Base-by-base conservation (phyloP, 2,329 filamentous ascomycete genomes). In the Penicillium occitanis region DNA sequence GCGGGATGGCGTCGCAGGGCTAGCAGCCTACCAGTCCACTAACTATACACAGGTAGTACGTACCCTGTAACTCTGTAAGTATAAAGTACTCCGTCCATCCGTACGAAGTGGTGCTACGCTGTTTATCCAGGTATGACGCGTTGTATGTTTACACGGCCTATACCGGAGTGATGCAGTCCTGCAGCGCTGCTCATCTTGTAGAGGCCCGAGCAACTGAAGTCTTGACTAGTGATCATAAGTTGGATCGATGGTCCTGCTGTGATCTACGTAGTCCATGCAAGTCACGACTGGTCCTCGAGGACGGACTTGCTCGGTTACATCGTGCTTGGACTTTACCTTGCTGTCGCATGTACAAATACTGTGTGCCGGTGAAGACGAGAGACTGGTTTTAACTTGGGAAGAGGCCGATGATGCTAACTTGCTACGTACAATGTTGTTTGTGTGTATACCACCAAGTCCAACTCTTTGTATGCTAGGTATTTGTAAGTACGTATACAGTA, bases 1-100 rank as follows among this genome's bases (percentile, higher is more conserved):
- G 53, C 53, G 53, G 53, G 53, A 57, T 57, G 53, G 53, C 53
- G 53, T 57, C 33, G 53, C 53, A 40, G 53, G 53, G 53, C 53
- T 57, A 57, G 33, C 48, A 28, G 22, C 6, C 53, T 57, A 40
- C 19, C 25, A 28, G 25, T 17, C 48, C 25, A 33, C 48, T 30
- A 25, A 25, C 25, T 25, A 25, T 25, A 25, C 25, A 25, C 3
- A 25, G 2, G 25, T 25, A 25, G 25, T 25, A 25, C 25, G 46
- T 19, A 14, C 22, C 5, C 48, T 51, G 48, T 51, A 17, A 28
- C 48, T 53, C 25, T 51, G 11, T 22, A 17, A 5, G 25, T 28
- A 37, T 48, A 50, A 5, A 5, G 22, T 28, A 33, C 50, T 53
- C 50, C 28, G 28, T 53, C 8, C 50, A 33, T 53, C 28, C 17